phyloP scores from a whole-genome alignment of 345 rosid species.

The Theobroma cacao region DNA sequence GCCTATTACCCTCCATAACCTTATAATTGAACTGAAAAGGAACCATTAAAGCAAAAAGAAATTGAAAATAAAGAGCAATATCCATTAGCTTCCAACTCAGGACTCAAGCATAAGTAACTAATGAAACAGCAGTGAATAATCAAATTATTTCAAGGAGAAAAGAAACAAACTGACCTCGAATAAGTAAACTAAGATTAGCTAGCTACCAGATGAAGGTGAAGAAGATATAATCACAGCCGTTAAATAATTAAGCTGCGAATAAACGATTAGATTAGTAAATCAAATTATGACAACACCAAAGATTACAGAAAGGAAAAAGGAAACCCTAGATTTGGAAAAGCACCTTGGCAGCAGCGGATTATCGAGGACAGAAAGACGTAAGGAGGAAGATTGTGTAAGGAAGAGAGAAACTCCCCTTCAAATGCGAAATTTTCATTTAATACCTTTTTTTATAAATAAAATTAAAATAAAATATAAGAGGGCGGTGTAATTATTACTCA shows the following conservation, averaged over 20 bases:
- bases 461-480: not conserved
- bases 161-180: not conserved
- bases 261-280: not conserved
- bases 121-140: not conserved
- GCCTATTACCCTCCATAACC: not conserved
- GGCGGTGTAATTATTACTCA: constrained; percentile 4
- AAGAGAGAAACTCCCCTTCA: not conserved
- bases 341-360: not conserved
- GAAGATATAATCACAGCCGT: not conserved
- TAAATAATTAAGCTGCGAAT: not conserved
- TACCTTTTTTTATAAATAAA: no score
- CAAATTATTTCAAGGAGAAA: not conserved
- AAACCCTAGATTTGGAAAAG: not conserved
- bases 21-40: not conserved
- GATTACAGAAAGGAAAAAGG: not conserved
- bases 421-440: not conserved
- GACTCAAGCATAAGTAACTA: not conserved
- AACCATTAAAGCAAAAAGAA: not conserved
- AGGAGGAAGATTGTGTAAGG: not conserved
- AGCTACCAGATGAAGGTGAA: not conserved
- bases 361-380: not conserved
- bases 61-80: not conserved
- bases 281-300: not conserved
- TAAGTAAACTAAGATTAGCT: not conserved
- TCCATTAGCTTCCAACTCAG: not conserved